Evolutionary conservation across 78 protist genomes (phyloP).

Genomic region (Planoprotostelium fungivorum): DNA sequence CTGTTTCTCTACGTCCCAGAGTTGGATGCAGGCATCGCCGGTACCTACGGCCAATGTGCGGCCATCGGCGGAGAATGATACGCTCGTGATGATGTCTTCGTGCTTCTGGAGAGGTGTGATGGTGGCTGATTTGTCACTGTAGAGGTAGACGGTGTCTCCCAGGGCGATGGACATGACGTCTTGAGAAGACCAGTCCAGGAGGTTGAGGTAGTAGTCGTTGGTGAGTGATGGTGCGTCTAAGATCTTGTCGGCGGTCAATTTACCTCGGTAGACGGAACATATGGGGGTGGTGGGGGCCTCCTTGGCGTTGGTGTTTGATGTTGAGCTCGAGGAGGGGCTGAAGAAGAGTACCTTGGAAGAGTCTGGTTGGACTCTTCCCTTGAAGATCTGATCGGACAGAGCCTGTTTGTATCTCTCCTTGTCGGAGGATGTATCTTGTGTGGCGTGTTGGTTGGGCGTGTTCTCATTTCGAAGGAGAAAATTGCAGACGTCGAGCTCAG

Average conservation of each 20-base stretch:
- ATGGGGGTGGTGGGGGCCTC: not conserved
- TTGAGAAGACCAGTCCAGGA: constrained; percentile 92
- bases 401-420: not conserved
- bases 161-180: constrained; percentile 96
- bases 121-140: constrained; percentile 79
- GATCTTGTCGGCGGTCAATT: constrained; percentile 17
- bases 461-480: not conserved
- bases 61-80: constrained; percentile 77
- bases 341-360: not conserved
- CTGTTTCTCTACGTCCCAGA: constrained; percentile 85
- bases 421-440: not conserved
- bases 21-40: constrained; percentile 36
- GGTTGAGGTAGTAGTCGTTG: constrained; percentile 97
- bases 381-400: not conserved
- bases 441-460: not conserved
- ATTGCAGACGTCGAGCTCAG: not conserved
- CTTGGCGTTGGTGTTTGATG: not conserved
- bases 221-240: constrained; percentile 93
- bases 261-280: not conserved
- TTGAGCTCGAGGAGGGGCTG: not conserved
- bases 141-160: constrained; percentile 92
- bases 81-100: constrained; percentile 79
- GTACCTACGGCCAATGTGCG: constrained; percentile 89
- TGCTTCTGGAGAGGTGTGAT: constrained; percentile 68
- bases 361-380: not conserved